Evolutionary conservation across 2,329 filamentous ascomycete genomes (phyloP), one percentile per base, ranked within the genome.

Genomic region (Fusarium tjaetaba): DNA sequence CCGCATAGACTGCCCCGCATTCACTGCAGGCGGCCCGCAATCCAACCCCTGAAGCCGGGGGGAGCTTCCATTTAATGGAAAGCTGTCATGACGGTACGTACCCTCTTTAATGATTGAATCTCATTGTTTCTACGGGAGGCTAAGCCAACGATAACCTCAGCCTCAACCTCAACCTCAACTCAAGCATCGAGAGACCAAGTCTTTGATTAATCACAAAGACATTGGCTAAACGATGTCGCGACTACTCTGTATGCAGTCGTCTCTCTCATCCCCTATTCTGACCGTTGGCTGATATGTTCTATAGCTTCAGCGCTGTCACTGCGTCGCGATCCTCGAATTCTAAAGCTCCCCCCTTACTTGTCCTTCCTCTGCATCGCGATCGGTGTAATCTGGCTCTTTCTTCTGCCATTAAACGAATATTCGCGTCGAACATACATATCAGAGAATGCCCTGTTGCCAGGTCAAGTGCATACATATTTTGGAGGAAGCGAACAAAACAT

Each of bases 381-480:
- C 78, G 96, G 96, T 60, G 89, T 98, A 63, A 89, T 90, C 76
- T 99, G 96, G 94, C 90, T 99, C 20, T 89, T 98, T 28, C 87
- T 98, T 38, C 89, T 99, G 4, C 96, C 96, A 6, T 88, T 98
- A 60, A 89, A 98, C 82, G 90, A 95, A 75, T 97, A 98, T 85
- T 97, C 95, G 57, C 91, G 96, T 74, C 88, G 90, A 68, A 99
- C 96, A 2, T 99, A 99, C 82, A 96, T 99, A 65, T 98, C 96
- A 48, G 96, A 99, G 82, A 99, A 99, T 81, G 96, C 96, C 16
- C 90, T 99, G 39, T 86, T 99, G 20, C 96, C 96, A 0, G 96
- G 95, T 5, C 96, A 99, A 83, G 96, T 98, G 14, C 96, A 98
- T 84, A 97, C 96, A 4, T 99, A 99, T 83, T 99, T 99, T 80